Conservation (phyloP, 805 yeast species). For the Ogataea sp. region DNA sequence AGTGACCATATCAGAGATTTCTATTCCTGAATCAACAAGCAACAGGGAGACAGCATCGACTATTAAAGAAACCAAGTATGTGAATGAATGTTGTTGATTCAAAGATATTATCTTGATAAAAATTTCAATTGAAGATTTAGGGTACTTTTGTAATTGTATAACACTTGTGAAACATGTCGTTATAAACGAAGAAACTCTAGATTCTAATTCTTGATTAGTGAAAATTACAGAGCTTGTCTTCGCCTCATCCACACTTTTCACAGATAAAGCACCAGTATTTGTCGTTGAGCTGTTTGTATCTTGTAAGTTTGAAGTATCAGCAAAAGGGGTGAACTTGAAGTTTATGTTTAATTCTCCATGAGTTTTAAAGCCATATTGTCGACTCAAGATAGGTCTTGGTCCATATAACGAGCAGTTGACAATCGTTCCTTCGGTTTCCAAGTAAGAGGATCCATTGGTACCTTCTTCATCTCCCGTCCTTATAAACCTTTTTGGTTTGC, state of each 20-base stretch:
- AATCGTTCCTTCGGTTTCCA: slow-evolving; percentile 58
- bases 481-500: slow-evolving; percentile 39
- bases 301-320: slow-evolving; percentile 9
- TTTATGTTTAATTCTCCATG: slow-evolving; percentile 20
- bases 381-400: slow-evolving; percentile 60
- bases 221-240: background rate
- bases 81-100: slow-evolving; percentile 24
- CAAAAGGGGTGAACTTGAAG: slow-evolving; percentile 40
- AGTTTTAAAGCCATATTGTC: slow-evolving; percentile 19
- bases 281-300: slow-evolving; percentile 24
- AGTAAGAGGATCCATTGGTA: slow-evolving; percentile 75
- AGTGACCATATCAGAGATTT: slow-evolving; percentile 68
- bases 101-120: slow-evolving; percentile 60
- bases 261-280: slow-evolving; percentile 12
- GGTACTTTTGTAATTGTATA: slow-evolving; percentile 63
- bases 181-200: slow-evolving; percentile 32
- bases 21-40: slow-evolving; percentile 77
- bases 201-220: slow-evolving; percentile 3
- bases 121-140: slow-evolving; percentile 82
- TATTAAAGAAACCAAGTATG: slow-evolving; percentile 32
- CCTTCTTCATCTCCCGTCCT: slow-evolving; percentile 60
- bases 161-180: slow-evolving; percentile 27
- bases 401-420: slow-evolving; percentile 75
- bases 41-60: slow-evolving; percentile 66
- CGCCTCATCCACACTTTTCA: too few relatives aligned